These are phyloP conservation scores for Plasmodium fragile DNA, from an alignment of 169 alveolate species.

Conservation along the genomic window DNA sequence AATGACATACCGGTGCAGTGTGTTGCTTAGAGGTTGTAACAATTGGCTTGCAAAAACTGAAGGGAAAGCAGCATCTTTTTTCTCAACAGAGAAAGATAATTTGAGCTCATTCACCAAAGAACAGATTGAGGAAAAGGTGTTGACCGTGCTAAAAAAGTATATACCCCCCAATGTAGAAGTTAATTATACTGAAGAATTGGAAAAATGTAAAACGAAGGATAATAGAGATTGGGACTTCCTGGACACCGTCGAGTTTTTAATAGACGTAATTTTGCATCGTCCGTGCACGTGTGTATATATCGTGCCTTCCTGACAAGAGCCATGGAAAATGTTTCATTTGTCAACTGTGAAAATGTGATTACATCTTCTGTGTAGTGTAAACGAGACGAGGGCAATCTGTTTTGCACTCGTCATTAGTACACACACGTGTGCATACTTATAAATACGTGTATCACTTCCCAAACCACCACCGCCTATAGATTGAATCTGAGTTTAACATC, in stretches of 20 bases:
- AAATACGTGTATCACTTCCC: neutral
- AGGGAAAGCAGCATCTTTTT: neutral
- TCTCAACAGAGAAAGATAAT: constrained; percentile 59
- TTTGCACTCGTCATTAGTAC: neutral
- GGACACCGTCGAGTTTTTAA: constrained; percentile 74
- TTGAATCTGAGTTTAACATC: constrained; percentile 75
- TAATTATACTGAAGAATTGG: constrained; percentile 72
- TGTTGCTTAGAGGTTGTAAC: neutral
- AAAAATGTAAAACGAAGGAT: constrained; percentile 70
- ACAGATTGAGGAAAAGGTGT: constrained; percentile 66
- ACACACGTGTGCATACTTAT: neutral
- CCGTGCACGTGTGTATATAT: neutral
- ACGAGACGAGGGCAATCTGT: neutral
- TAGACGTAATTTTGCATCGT: constrained; percentile 42
- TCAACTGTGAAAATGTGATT: neutral
- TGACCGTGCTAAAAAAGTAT: constrained; percentile 65
- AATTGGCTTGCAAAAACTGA: constrained; percentile 11
- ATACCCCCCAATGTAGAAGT: constrained; percentile 40
- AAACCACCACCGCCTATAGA: constrained; percentile 8
- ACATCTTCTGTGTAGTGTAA: neutral
- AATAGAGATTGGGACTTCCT: constrained; percentile 74
- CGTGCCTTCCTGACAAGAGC: neutral
- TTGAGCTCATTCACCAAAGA: constrained; percentile 32
- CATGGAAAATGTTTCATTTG: neutral
- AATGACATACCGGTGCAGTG: constrained; percentile 16